A percentile compares a stretch with the other conserved stretches of the same genome.
Conservation (phyloP, 164 flowering plant species). For the Nymphaea thermarum region DNA sequence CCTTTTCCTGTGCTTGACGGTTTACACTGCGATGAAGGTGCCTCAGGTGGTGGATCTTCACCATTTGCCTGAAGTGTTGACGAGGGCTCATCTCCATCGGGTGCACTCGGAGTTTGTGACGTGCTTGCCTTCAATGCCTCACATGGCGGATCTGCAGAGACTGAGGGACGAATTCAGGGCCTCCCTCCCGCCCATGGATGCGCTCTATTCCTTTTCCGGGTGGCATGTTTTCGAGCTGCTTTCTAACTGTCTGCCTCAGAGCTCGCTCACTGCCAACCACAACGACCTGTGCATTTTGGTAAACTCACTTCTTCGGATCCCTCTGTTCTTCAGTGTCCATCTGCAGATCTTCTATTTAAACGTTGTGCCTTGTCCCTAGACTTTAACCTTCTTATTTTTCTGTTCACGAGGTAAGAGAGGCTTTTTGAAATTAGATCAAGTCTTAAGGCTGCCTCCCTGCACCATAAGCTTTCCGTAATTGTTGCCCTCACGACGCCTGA, state of each 20-base stretch:
- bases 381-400: too few relatives aligned
- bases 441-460: too few relatives aligned
- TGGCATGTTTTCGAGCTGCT: slow-evolving; percentile 65
- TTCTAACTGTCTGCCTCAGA: slow-evolving; percentile 70
- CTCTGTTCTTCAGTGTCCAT: too few relatives aligned
- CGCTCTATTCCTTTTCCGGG: slow-evolving; percentile 41
- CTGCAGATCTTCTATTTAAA: too few relatives aligned
- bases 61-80: slow-evolving; percentile 46
- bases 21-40: slow-evolving; percentile 77
- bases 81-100: slow-evolving; percentile 57
- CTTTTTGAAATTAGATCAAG: too few relatives aligned
- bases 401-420: too few relatives aligned
- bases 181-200: slow-evolving; percentile 43
- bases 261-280: slow-evolving; percentile 47
- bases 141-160: slow-evolving; percentile 54
- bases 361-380: too few relatives aligned
- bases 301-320: slow-evolving; percentile 4
- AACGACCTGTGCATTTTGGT: slow-evolving; percentile 81
- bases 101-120: slow-evolving; percentile 44
- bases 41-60: slow-evolving; percentile 73
- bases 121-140: slow-evolving; percentile 73
- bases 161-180: slow-evolving; percentile 38
- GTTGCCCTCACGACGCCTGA: too few relatives aligned
- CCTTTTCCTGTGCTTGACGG: slow-evolving; percentile 79
- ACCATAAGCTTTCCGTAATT: too few relatives aligned